Evolutionary conservation across 192 early-diverging fungal genomes (phyloP).

Genomic region (Backusella liffmaniae): DNA sequence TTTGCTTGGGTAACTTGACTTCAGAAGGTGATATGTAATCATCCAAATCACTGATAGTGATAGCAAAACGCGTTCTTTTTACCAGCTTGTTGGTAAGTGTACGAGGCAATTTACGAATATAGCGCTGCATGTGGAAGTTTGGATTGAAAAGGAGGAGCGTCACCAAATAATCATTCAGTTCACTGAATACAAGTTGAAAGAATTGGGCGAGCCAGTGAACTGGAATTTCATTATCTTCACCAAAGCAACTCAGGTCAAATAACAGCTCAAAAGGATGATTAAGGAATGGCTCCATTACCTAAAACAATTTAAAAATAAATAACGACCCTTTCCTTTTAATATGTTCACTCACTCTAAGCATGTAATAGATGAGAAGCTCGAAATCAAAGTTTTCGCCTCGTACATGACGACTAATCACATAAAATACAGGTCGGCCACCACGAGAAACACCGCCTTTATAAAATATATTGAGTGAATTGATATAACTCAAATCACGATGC

Average conservation of each 20-base stretch:
- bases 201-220: constrained; percentile 68
- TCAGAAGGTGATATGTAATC: constrained; percentile 71
- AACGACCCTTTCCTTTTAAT: background rate
- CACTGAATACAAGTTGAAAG: constrained; percentile 62
- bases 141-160: constrained; percentile 77
- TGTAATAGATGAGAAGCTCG: constrained; percentile 74
- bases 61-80: constrained; percentile 64
- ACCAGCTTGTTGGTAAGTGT: constrained; percentile 45
- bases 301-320: constrained; percentile 7
- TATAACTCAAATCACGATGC: constrained; percentile 55
- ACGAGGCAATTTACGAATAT: constrained; percentile 50
- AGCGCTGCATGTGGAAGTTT: constrained; percentile 71
- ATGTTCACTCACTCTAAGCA: constrained; percentile 51
- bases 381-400: constrained; percentile 75
- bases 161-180: constrained; percentile 58
- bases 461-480: constrained; percentile 64
- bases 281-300: constrained; percentile 63
- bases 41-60: constrained; percentile 58
- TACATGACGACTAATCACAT: constrained; percentile 74
- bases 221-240: constrained; percentile 75
- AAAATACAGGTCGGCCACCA: constrained; percentile 71
- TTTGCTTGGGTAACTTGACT: constrained; percentile 70
- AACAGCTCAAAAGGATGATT: constrained; percentile 75
- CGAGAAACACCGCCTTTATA: constrained; percentile 79
- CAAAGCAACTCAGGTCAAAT: constrained; percentile 77